Percentiles rank a stretch among this genome's conserved stretches.
phyloP scores from a whole-genome alignment of 345 rosid species.

The Viola odorata region DNA sequence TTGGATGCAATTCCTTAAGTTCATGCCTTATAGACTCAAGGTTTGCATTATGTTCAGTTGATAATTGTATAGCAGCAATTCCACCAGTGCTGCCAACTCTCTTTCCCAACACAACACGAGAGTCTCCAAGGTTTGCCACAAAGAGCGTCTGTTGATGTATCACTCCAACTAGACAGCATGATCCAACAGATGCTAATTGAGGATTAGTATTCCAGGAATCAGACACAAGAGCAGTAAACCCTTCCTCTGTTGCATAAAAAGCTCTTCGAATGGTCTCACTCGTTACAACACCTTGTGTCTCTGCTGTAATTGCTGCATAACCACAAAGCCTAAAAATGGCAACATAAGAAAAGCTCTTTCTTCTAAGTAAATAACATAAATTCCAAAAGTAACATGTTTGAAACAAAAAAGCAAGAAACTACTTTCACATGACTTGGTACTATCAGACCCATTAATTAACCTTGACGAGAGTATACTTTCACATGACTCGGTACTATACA shows the following conservation, averaged over 20 bases:
- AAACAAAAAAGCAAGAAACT: background rate
- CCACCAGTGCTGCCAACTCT: constrained; percentile 68
- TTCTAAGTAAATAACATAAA: constrained; percentile 11
- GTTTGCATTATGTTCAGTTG: constrained; percentile 90
- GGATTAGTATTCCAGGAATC: constrained; percentile 59
- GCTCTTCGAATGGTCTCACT: constrained; percentile 66
- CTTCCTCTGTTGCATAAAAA: constrained; percentile 67
- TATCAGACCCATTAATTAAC: background rate
- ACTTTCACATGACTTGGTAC: too few relatives aligned
- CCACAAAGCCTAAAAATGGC: constrained; percentile 69
- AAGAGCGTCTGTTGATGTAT: constrained; percentile 69
- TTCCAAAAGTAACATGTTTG: background rate
- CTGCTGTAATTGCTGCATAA: constrained; percentile 79
- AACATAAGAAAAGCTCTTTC: constrained; percentile 49
- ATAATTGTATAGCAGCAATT: constrained; percentile 68
- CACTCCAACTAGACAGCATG: constrained; percentile 89
- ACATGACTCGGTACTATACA: background rate
- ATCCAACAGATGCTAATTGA: constrained; percentile 64
- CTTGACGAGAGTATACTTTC: constrained; percentile 9
- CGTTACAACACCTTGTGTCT: constrained; percentile 61
- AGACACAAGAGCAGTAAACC: constrained; percentile 66
- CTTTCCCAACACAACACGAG: constrained; percentile 79
- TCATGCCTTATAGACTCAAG: constrained; percentile 70
- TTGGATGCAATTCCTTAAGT: constrained; percentile 72
- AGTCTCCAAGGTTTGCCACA: constrained; percentile 84